These are phyloP conservation scores for Tuber umbilicatum DNA, from an alignment of 495 filamentous ascomycete species.

Conservation along the genomic window DNA sequence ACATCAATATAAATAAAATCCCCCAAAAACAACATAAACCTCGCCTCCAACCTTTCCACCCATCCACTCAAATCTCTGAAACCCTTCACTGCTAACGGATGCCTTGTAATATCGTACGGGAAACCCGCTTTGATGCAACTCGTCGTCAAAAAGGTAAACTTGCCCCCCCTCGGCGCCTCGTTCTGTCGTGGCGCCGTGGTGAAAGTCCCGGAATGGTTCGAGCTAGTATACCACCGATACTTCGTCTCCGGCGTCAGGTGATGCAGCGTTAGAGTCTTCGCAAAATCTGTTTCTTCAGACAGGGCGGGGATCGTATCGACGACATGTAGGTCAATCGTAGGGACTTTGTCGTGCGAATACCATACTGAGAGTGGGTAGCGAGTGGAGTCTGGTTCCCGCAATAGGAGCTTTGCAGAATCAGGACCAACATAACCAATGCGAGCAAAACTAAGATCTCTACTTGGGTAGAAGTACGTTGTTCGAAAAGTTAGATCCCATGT, in stretches of 20 bases:
- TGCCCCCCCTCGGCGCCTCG: conserved; percentile 51
- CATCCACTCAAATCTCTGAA: conserved; percentile 56
- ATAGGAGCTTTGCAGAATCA: conserved; percentile 67
- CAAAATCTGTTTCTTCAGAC: conserved; percentile 73
- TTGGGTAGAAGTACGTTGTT: conserved; percentile 59
- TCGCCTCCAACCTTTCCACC: conserved; percentile 46
- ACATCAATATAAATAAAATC: conserved; percentile 97
- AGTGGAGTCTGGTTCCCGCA: conserved; percentile 71
- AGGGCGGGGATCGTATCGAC: conserved; percentile 46
- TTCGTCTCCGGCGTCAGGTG: conserved; percentile 55
- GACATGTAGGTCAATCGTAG: conserved; percentile 19
- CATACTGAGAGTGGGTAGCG: conserved; percentile 68
- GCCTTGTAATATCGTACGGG: conserved; percentile 74
- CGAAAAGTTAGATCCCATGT: conserved; percentile 68
- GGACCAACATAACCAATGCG: conserved; percentile 80
- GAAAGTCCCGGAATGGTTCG: conserved; percentile 72
- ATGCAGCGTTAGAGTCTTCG: conserved; percentile 55
- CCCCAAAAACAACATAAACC: conserved; percentile 97
- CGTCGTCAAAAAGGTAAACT: conserved; percentile 81
- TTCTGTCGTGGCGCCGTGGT: conserved; percentile 65
- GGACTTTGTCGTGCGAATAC: conserved; percentile 51
- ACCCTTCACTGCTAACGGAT: conserved; percentile 74
- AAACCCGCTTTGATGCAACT: conserved; percentile 87
- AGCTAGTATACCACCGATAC: conserved; percentile 77
- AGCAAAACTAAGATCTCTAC: conserved; percentile 70